Percentiles rank a stretch among this genome's conserved stretches.
Conservation (phyloP, 2,329 filamentous ascomycete species). For the Colletotrichum magnum region DNA sequence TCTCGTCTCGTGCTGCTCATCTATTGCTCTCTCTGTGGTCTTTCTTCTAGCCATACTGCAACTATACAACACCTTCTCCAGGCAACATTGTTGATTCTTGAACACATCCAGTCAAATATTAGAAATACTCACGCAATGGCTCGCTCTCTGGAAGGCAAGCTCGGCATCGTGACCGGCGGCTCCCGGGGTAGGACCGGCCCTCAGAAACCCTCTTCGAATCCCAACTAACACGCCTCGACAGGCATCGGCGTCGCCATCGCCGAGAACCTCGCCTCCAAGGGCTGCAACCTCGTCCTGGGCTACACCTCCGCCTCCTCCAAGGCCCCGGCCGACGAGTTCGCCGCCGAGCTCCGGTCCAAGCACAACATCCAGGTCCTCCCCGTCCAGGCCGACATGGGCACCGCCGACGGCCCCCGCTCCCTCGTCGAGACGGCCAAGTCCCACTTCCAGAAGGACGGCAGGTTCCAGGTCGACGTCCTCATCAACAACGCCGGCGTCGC, state of each 20-base stretch:
- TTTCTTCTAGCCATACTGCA: background rate
- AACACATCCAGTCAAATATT: background rate
- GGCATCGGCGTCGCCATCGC: slow-evolving; percentile 79
- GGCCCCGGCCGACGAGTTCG: slow-evolving; percentile 70
- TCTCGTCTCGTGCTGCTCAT: background rate
- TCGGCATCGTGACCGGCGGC: slow-evolving; percentile 84
- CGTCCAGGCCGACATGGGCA: slow-evolving; percentile 80
- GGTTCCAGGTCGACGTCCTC: slow-evolving; percentile 83
- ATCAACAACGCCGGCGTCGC: slow-evolving; percentile 88
- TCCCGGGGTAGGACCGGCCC: slow-evolving; percentile 73
- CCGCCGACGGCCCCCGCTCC: slow-evolving; percentile 70
- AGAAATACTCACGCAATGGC: slow-evolving; percentile 49
- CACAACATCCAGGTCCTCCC: slow-evolving; percentile 73
- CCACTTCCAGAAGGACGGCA: slow-evolving; percentile 55
- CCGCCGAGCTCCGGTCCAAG: slow-evolving; percentile 66
- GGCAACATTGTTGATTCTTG: background rate
- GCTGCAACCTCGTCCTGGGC: slow-evolving; percentile 77
- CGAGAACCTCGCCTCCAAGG: slow-evolving; percentile 80
- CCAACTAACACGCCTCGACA: slow-evolving; percentile 50
- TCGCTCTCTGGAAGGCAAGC: slow-evolving; percentile 76
- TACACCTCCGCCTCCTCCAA: slow-evolving; percentile 69
- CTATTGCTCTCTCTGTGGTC: background rate
- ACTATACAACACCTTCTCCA: too few relatives aligned
- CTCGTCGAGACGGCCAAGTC: slow-evolving; percentile 71
- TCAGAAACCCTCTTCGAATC: background rate